Evolutionary conservation across 805 yeast genomes (phyloP).

Genomic region (Teunomyces stri): DNA sequence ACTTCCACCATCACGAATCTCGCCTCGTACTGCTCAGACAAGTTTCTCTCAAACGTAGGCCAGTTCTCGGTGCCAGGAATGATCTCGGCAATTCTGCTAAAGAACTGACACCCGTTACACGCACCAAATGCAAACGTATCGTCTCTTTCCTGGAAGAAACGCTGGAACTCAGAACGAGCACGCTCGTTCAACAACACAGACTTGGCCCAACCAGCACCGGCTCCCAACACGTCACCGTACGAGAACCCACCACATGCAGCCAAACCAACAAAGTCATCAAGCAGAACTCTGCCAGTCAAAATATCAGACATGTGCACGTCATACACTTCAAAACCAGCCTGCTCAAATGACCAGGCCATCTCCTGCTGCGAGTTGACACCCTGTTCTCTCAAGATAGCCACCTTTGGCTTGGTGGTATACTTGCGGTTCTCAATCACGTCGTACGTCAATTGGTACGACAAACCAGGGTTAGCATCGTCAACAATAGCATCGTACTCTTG

Average conservation of each 20-base stretch:
- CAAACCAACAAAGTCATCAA: constrained; percentile 82
- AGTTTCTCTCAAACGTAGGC: constrained; percentile 93
- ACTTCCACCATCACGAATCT: constrained; percentile 89
- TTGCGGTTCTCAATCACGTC: constrained; percentile 36
- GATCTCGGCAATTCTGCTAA: constrained; percentile 77
- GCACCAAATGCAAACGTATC: constrained; percentile 98
- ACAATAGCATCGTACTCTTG: constrained; percentile 74
- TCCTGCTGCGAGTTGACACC: constrained; percentile 98
- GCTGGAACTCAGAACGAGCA: constrained; percentile 71
- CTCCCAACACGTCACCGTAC: constrained; percentile 97
- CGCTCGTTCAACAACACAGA: constrained; percentile 82
- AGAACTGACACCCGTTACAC: constrained; percentile 97
- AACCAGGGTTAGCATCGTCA: constrained; percentile 89
- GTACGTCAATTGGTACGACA: constrained; percentile 75
- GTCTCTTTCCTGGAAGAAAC: constrained; percentile 78
- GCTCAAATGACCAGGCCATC: constrained; percentile 96
- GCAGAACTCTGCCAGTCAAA: constrained; percentile 63
- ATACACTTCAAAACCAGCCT: constrained; percentile 90
- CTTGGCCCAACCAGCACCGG: constrained; percentile 99
- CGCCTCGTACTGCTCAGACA: constrained; percentile 94
- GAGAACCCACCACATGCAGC: constrained; percentile 99
- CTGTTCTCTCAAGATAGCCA: constrained; percentile 95
- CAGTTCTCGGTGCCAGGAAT: constrained; percentile 94
- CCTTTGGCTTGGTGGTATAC: constrained; percentile 61
- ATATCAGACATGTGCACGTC: constrained; percentile 98